Evolutionary conservation across 2,329 filamentous ascomycete species (phyloP).

Genomic region (Exophiala mesophila): DNA sequence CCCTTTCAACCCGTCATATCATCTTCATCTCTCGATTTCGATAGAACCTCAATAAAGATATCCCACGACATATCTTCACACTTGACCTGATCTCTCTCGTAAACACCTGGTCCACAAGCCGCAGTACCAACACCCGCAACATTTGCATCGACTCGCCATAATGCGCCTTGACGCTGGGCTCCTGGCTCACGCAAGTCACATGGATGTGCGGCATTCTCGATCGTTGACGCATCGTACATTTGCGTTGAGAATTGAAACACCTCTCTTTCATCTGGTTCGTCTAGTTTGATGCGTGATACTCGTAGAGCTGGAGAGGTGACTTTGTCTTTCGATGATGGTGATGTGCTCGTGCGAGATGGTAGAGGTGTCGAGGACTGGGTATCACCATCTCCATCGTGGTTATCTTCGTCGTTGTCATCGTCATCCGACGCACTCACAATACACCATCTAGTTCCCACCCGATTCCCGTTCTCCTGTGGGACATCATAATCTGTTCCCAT

Average conservation of each 20-base stretch:
- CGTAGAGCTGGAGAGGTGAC: slow-evolving; percentile 16
- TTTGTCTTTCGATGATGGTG: background rate
- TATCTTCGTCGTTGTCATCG: background rate
- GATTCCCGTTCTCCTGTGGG: slow-evolving; percentile 64
- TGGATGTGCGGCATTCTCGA: slow-evolving; percentile 59
- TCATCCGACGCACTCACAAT: background rate
- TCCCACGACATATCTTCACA: slow-evolving; percentile 10
- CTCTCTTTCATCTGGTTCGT: background rate
- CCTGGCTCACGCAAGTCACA: slow-evolving; percentile 47
- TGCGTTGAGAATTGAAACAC: slow-evolving; percentile 27
- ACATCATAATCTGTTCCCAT: slow-evolving; percentile 60
- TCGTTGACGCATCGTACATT: slow-evolving; percentile 50
- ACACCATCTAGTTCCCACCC: slow-evolving; percentile 57
- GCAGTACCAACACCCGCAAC: slow-evolving; percentile 32
- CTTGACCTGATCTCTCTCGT: slow-evolving; percentile 17
- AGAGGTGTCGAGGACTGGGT: too few relatives aligned
- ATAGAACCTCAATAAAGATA: slow-evolving; percentile 6
- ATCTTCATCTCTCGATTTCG: background rate
- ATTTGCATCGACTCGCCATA: slow-evolving; percentile 30
- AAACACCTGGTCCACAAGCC: slow-evolving; percentile 21
- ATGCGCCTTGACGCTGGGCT: slow-evolving; percentile 11
- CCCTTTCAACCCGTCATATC: too few relatives aligned
- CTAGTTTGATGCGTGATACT: background rate
- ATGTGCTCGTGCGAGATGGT: background rate
- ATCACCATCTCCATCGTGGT: background rate